Base-by-base conservation (phyloP, 441 rosid genomes). In the Croton laevigatus region DNA sequence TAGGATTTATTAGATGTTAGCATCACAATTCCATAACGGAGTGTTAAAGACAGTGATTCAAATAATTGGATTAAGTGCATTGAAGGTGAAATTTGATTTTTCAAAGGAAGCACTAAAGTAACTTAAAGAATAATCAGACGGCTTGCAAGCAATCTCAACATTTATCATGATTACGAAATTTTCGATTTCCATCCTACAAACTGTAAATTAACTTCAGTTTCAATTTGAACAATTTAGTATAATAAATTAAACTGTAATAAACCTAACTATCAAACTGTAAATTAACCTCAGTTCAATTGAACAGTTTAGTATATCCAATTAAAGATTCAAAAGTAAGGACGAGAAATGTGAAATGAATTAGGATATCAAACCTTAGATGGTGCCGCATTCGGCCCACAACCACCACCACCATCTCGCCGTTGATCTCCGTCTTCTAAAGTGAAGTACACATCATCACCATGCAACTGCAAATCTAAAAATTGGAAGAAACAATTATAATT, bases 361-460 rank as follows among this genome's bases (percentile, higher is more conserved):
- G 5, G 20, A 48, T 19, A 53, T 6, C 60, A 62, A 59, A 88
- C 92, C 92, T 83, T 84, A n/a, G 80, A 73, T 36, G 83, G 45
- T 12, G 68, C 71, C 49, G 78, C 70, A 62, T 75, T 80, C 22
- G 83, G 72, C 32, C 80, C 75, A 3, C 48, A 64, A 66, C 71
- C 85, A 53, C 59, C 65, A 52, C 78, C 84, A 65, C 74, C 82
- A 42, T 88, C 90, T 62, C 87, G 80, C 61, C 81, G 86, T 62
- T 81, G 84, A 70, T 79, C 85, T 58, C 77, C 78, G 20, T 87
- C 94, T 48, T 91, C 98, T 7, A 91, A 66, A 0, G 96, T 87
- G 76, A 82, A 87, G 81, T 91, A 93, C 13, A 93, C 82, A 73
- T 93, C 98, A 42, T 87, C 96, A 17, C 91, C 96, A 70, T 91